Conservation (phyloP, 345 rosid species). For the Sonneratia caseolaris region DNA sequence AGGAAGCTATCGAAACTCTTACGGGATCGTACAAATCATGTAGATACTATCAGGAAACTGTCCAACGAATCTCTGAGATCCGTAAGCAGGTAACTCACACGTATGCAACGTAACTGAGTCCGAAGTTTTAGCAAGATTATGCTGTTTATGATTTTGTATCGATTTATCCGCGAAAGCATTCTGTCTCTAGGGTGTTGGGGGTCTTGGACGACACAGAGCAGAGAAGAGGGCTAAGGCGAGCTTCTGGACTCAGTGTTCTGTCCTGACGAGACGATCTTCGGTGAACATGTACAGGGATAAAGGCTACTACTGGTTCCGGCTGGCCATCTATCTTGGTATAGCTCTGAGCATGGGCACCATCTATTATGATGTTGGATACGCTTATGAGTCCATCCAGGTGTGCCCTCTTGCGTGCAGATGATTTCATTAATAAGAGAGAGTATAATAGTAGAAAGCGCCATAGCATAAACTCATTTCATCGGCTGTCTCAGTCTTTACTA, state of each 20-base stretch:
- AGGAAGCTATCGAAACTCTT: constrained; percentile 3
- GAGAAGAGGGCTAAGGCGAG: neutral
- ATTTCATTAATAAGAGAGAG: no score
- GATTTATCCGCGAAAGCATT: neutral
- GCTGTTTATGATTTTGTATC: neutral
- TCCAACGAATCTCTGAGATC: constrained; percentile 2
- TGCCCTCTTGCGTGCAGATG: neutral
- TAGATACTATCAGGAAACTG: neutral
- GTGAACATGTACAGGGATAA: constrained; percentile 12
- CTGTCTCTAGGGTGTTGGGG: neutral
- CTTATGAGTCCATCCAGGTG: constrained; percentile 7
- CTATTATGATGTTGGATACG: constrained; percentile 1
- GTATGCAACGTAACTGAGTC: neutral
- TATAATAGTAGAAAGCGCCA: no score
- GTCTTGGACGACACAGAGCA: neutral
- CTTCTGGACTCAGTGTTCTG: constrained; percentile 3
- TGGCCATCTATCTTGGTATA: neutral
- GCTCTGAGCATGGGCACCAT: constrained; percentile 3
- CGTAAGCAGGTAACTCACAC: constrained; percentile 7
- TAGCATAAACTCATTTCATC: neutral
- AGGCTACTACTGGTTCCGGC: constrained; percentile 12
- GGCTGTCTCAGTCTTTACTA: neutral
- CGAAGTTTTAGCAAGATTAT: no score
- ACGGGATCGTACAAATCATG: neutral
- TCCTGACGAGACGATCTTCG: constrained; percentile 6